Percentiles rank a stretch among this genome's conserved stretches.
These are phyloP conservation scores for Neoascochyta sp. DNA, from an alignment of 2,329 filamentous ascomycete genomes.

Conservation along the genomic window DNA sequence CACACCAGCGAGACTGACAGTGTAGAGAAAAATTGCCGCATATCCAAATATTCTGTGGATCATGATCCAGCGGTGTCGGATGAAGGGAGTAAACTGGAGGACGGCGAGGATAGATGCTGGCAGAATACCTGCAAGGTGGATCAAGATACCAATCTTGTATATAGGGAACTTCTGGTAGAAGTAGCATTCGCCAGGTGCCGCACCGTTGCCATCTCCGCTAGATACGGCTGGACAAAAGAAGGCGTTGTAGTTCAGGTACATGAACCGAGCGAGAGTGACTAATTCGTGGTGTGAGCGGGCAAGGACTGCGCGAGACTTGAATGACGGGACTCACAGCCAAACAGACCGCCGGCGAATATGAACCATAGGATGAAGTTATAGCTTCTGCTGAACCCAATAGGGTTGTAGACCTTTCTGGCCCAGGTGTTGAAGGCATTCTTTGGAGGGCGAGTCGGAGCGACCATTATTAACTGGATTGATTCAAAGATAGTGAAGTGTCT, in stretches of 20 bases:
- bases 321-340: slow-evolving; percentile 9
- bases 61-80: slow-evolving; percentile 48
- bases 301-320: too few relatives aligned
- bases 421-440: slow-evolving; percentile 10
- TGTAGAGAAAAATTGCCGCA: slow-evolving; percentile 48
- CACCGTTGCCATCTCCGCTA: slow-evolving; percentile 10
- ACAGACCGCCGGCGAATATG: slow-evolving; percentile 17
- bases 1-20: slow-evolving; percentile 48
- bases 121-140: slow-evolving; percentile 44
- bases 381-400: slow-evolving; percentile 54
- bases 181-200: slow-evolving; percentile 46
- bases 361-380: slow-evolving; percentile 57
- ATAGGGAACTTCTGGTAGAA: slow-evolving; percentile 35
- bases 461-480: too few relatives aligned
- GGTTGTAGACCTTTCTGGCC: slow-evolving; percentile 24
- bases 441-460: slow-evolving; percentile 3
- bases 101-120: slow-evolving; percentile 41
- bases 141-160: slow-evolving; percentile 40
- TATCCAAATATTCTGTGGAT: slow-evolving; percentile 63
- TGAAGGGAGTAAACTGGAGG: slow-evolving; percentile 44
- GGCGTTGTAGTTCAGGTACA: slow-evolving; percentile 48
- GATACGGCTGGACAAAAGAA: slow-evolving; percentile 16
- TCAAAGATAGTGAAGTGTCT: too few relatives aligned
- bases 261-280: slow-evolving; percentile 48
- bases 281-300: too few relatives aligned